These are phyloP conservation scores for Phyllosticta citrichinensis DNA, from an alignment of 2,329 filamentous ascomycete genomes.

Conservation along the genomic window DNA sequence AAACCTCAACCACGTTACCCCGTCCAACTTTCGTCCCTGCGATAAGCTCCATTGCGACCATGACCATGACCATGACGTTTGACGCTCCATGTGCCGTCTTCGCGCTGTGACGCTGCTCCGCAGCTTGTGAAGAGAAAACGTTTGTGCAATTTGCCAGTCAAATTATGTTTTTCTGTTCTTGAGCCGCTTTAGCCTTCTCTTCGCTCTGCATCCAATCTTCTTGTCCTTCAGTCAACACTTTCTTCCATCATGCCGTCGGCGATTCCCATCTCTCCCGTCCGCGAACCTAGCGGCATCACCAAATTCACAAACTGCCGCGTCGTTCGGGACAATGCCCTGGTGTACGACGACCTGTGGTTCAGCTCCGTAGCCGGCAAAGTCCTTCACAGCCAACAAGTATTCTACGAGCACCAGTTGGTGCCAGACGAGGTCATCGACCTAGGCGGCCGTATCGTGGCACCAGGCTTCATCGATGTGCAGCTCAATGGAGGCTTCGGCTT, in stretches of 20 bases:
- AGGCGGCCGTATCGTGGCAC: constrained; percentile 70
- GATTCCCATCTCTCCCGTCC: constrained; percentile 15
- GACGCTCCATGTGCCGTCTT: neutral
- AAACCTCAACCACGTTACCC: constrained; percentile 5
- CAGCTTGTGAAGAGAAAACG: neutral
- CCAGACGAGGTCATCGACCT: constrained; percentile 72
- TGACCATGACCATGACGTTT: constrained; percentile 1
- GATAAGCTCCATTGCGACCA: constrained; percentile 4
- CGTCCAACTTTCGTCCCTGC: neutral
- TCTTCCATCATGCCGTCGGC: constrained; percentile 29
- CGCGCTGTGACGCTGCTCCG: constrained; percentile 5
- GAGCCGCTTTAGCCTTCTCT: neutral
- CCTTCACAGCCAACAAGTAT: constrained; percentile 55
- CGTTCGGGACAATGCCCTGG: constrained; percentile 55
- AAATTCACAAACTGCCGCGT: constrained; percentile 86
- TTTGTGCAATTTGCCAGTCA: neutral
- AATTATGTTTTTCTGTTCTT: neutral
- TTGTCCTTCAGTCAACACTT: neutral
- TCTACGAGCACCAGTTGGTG: constrained; percentile 57
- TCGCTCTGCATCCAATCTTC: neutral
- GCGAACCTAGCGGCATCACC: constrained; percentile 47
- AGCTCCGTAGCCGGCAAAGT: constrained; percentile 74
- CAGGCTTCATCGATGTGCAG: constrained; percentile 83
- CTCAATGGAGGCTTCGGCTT: constrained; percentile 89
- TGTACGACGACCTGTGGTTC: constrained; percentile 80